Conservation (phyloP, 805 yeast species). For the Ogataea trehalophila region DNA sequence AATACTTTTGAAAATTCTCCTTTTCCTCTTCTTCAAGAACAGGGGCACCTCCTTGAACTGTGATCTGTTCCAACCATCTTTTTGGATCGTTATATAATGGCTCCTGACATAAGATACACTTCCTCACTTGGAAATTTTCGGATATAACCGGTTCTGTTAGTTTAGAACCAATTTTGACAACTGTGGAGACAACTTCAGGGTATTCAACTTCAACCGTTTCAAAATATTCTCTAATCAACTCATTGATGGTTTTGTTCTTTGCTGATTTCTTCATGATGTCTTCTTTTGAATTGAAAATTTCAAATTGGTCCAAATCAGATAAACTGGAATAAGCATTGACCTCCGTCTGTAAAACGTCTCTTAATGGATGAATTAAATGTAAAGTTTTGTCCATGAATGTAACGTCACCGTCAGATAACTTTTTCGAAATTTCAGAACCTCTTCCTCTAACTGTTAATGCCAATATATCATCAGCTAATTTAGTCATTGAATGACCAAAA, state of each 20-base stretch:
- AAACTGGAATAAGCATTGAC: slow-evolving; percentile 50
- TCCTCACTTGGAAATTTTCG: slow-evolving; percentile 10
- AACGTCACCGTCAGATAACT: slow-evolving; percentile 42
- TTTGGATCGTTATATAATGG: slow-evolving; percentile 53
- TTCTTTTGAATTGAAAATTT: slow-evolving; percentile 14
- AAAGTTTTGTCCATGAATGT: slow-evolving; percentile 30
- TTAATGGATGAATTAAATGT: slow-evolving; percentile 60
- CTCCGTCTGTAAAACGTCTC: slow-evolving; percentile 72
- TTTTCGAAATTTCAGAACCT: slow-evolving; percentile 59
- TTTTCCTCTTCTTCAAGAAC: slow-evolving; percentile 40
- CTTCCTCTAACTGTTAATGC: slow-evolving; percentile 82
- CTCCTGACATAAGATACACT: slow-evolving; percentile 55
- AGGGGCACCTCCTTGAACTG: slow-evolving; percentile 53
- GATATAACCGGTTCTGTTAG: slow-evolving; percentile 42
- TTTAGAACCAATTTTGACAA: slow-evolving; percentile 83
- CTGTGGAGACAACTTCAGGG: slow-evolving; percentile 88
- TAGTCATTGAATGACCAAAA: slow-evolving; percentile 78
- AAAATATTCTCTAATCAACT: slow-evolving; percentile 71
- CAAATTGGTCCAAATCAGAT: slow-evolving; percentile 33
- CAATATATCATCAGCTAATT: slow-evolving; percentile 74
- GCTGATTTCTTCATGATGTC: slow-evolving; percentile 38
- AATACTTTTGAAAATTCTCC: slow-evolving; percentile 24
- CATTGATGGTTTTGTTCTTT: slow-evolving; percentile 77
- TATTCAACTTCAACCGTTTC: slow-evolving; percentile 67
- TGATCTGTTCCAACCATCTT: slow-evolving; percentile 64